Percentiles rank a stretch among this genome's conserved stretches.
Conservation (phyloP, 352 stramenopile species). For the Phytopythium aichiense region DNA sequence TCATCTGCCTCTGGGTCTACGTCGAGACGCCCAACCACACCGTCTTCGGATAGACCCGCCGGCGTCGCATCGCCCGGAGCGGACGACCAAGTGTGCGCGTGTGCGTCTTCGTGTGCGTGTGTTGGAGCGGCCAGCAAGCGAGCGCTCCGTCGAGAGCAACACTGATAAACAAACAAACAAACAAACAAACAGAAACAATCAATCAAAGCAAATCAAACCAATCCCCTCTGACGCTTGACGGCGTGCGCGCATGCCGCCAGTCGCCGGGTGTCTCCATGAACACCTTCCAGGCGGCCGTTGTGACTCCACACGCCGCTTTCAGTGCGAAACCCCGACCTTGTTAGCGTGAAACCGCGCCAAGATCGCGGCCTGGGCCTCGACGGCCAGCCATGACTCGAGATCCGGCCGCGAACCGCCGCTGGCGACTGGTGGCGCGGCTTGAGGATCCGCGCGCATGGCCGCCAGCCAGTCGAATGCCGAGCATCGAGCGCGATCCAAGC, state of each 20-base stretch:
- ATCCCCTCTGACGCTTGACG: no score
- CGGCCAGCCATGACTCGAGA: neutral
- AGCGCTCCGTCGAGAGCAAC: neutral
- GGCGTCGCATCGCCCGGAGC: no score
- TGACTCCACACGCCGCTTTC: neutral
- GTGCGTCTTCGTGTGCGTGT: slow-evolving; percentile 1
- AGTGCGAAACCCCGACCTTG: neutral
- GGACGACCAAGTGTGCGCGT: neutral
- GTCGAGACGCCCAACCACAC: slow-evolving; percentile 62
- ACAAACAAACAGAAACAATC: neutral
- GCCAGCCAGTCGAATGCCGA: neutral
- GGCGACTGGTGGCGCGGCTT: neutral
- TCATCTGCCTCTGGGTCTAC: slow-evolving; percentile 77
- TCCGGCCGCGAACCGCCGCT: neutral
- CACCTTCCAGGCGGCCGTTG: neutral
- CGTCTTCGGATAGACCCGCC: slow-evolving; percentile 26
- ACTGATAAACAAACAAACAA: neutral
- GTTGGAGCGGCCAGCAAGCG: neutral
- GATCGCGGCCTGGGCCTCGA: neutral
- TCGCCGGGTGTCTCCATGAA: no score
- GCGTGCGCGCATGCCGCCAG: no score
- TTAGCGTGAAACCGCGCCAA: neutral
- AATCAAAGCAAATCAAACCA: neutral
- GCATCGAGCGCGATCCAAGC: neutral
- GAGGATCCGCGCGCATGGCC: neutral